phyloP scores from a whole-genome alignment of 2,329 filamentous ascomycete species.

The Fusarium guadeloupense region DNA sequence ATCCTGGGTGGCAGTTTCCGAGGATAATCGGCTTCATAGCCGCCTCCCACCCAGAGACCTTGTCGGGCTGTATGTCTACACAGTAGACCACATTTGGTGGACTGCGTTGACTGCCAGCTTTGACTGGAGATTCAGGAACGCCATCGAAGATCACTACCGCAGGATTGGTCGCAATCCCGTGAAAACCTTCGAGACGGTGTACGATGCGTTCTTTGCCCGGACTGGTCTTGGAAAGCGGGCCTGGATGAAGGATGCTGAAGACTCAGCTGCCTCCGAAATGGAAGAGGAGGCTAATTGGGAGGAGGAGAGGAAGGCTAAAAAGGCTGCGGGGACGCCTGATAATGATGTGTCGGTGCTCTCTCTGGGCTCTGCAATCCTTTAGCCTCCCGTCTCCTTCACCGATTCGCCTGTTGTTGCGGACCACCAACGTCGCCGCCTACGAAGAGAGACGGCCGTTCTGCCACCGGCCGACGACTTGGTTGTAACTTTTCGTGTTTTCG shows the following conservation, averaged over 20 bases:
- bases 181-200: neutral
- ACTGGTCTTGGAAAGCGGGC: slow-evolving; percentile 2
- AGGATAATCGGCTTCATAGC: neutral
- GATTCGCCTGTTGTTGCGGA: neutral
- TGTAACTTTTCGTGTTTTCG: neutral
- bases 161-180: neutral
- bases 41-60: neutral
- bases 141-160: neutral
- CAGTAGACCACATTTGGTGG: slow-evolving; percentile 13
- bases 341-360: neutral
- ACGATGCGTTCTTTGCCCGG: neutral
- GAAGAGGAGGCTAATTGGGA: too few relatives aligned
- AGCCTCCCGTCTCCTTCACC: neutral
- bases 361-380: neutral
- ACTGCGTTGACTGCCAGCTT: neutral
- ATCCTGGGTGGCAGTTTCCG: slow-evolving; percentile 22
- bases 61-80: slow-evolving; percentile 10
- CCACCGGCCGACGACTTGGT: neutral
- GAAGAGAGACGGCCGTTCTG: neutral
- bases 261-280: neutral
- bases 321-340: neutral
- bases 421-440: neutral
- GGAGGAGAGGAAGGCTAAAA: too few relatives aligned
- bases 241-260: neutral
- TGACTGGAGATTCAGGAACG: neutral